Conservation (phyloP, 176 grass and related monocot species). For the Olyra latifolia region DNA sequence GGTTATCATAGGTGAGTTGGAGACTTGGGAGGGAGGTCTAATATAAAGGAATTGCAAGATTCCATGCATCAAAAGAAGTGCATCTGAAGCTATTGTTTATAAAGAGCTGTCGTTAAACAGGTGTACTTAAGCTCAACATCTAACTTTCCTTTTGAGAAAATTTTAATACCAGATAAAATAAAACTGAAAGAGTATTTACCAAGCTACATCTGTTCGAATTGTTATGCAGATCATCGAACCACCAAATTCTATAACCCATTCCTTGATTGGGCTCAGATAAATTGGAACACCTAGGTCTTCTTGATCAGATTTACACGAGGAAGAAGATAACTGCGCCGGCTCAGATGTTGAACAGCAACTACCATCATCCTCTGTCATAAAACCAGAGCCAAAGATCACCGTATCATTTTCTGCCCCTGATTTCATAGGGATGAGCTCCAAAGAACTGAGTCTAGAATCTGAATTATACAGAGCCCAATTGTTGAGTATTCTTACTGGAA, state of each 20-base stretch:
- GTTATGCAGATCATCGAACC: slow-evolving; percentile 54
- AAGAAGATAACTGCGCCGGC: slow-evolving; percentile 40
- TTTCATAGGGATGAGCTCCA: slow-evolving; percentile 77
- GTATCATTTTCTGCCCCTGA: slow-evolving; percentile 62
- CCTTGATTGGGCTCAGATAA: slow-evolving; percentile 70
- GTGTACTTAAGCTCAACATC: not conserved
- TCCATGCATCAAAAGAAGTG: not conserved
- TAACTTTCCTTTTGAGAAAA: not conserved
- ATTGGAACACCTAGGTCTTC: slow-evolving; percentile 52
- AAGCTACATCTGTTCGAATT: slow-evolving; percentile 62
- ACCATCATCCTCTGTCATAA: slow-evolving; percentile 66
- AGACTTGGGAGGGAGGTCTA: not conserved
- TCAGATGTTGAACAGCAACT: slow-evolving; percentile 54
- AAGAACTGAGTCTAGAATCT: slow-evolving; percentile 64
- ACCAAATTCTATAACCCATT: slow-evolving; percentile 79
- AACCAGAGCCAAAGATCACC: slow-evolving; percentile 64
- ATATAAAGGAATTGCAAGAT: not conserved
- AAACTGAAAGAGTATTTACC: slow-evolving; percentile 36
- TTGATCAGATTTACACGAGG: slow-evolving; percentile 37
- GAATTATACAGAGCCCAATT: slow-evolving; percentile 78
- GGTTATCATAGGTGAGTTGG: slow-evolving; percentile 20
- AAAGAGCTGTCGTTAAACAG: not conserved
- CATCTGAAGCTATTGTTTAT: not conserved
- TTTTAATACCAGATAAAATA: not conserved
- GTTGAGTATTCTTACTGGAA: slow-evolving; percentile 66